phyloP scores from a whole-genome alignment of 495 filamentous ascomycete species.

The Xylaria bambusicola region DNA sequence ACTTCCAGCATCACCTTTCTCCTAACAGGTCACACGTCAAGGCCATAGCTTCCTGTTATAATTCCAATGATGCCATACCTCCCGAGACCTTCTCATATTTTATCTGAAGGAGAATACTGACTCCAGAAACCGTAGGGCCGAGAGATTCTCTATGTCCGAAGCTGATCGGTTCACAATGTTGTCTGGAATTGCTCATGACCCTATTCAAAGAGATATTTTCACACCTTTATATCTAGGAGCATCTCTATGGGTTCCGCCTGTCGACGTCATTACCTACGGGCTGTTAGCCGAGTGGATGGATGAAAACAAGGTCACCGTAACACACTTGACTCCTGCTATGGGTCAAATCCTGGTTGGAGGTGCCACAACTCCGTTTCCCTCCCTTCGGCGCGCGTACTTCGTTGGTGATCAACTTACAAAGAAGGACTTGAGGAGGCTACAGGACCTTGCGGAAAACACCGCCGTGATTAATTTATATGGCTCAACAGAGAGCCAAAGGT shows the following conservation, averaged over 20 bases:
- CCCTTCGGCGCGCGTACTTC: conserved; percentile 82
- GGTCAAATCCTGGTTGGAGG: conserved; percentile 93
- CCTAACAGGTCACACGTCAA: no score
- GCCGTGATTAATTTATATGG: conserved; percentile 81
- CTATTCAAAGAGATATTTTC: conserved; percentile 80
- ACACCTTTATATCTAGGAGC: conserved; percentile 78
- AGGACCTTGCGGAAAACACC: conserved; percentile 75
- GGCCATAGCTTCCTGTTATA: no score
- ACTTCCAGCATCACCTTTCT: no score
- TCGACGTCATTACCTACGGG: conserved; percentile 76
- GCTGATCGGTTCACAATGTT: conserved; percentile 77
- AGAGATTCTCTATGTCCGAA: conserved; percentile 65
- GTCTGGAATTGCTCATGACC: conserved; percentile 72
- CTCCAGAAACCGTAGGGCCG: no score
- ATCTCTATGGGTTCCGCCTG: conserved; percentile 58
- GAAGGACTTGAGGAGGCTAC: conserved; percentile 77
- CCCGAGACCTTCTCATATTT: no score
- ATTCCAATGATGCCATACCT: no score
- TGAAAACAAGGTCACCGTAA: conserved; percentile 67
- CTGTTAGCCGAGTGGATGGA: conserved; percentile 80
- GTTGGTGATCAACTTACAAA: conserved; percentile 94
- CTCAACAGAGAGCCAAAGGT: conserved; percentile 85
- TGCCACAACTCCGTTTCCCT: conserved; percentile 73
- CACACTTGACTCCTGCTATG: conserved; percentile 92
- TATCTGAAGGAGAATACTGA: no score